phyloP scores from a whole-genome alignment of 768 basidiomycete species.

The Lepiota brunneoincarnata region DNA sequence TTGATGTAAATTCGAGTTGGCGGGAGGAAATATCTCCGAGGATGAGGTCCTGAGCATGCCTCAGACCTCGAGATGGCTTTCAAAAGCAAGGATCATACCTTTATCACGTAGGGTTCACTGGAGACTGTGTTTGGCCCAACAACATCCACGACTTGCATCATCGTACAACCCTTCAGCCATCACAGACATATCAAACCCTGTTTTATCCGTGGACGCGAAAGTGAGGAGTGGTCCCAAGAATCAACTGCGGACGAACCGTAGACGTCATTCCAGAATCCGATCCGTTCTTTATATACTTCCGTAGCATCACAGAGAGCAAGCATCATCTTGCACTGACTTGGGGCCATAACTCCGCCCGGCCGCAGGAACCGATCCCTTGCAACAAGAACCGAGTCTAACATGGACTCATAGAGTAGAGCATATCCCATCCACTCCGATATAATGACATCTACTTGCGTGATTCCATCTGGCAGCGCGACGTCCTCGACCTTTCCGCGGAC shows the following conservation, averaged over 20 bases:
- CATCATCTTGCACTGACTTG: conserved; percentile 85
- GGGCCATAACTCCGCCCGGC: conserved; percentile 82
- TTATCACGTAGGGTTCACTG: conserved; percentile 61
- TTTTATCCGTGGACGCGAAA: neutral
- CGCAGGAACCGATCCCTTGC: conserved; percentile 86
- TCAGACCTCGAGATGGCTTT: neutral
- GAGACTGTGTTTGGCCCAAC: conserved; percentile 63
- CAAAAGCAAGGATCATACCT: conserved; percentile 41
- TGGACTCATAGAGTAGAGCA: conserved; percentile 89
- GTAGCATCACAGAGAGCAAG: conserved; percentile 77
- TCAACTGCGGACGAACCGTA: conserved; percentile 57
- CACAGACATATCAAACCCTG: conserved; percentile 84
- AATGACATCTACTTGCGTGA: conserved; percentile 87
- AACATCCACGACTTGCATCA: conserved; percentile 84
- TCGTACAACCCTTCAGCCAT: conserved; percentile 77
- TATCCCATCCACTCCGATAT: conserved; percentile 99
- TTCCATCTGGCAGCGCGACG: conserved; percentile 67
- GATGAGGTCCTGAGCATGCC: conserved; percentile 62
- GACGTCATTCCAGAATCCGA: conserved; percentile 88
- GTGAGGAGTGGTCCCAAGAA: neutral
- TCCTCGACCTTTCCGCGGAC: conserved; percentile 91
- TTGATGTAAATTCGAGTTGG: conserved; percentile 76
- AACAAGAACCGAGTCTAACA: conserved; percentile 92
- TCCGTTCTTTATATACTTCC: conserved; percentile 75
- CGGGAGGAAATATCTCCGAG: conserved; percentile 59